phyloP scores from a whole-genome alignment of 108 stramenopile genomes.

The Skeletonema costatum region DNA sequence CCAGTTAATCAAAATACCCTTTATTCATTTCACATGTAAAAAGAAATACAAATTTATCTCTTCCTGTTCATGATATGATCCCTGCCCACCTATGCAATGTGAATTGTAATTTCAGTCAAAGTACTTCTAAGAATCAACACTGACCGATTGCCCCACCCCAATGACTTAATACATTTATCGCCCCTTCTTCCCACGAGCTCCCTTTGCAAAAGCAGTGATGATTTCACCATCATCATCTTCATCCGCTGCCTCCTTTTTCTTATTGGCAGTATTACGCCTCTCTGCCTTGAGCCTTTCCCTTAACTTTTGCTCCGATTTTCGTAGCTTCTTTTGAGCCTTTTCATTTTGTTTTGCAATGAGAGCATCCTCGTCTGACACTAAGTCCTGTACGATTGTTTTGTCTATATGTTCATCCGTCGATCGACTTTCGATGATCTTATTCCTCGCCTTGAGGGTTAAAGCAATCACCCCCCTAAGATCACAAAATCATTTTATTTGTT shows the following conservation, averaged over 20 bases:
- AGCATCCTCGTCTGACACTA: conserved; percentile 48
- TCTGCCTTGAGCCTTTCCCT: conserved; percentile 47
- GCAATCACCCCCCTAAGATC: conserved; percentile 14
- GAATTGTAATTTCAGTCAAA: neutral
- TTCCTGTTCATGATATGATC: neutral
- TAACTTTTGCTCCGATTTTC: conserved; percentile 44
- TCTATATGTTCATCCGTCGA: conserved; percentile 51
- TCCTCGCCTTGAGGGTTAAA: conserved; percentile 24
- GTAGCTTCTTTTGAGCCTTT: conserved; percentile 43
- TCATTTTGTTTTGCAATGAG: conserved; percentile 35
- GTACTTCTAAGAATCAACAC: neutral
- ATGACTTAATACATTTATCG: neutral
- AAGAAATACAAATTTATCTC: neutral
- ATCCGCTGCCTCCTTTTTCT: conserved; percentile 8
- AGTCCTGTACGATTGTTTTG: conserved; percentile 43
- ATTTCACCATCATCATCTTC: conserved; percentile 41
- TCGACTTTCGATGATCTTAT: conserved; percentile 44
- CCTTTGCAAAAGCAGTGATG: conserved; percentile 37
- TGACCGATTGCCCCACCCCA: neutral
- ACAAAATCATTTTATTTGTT: neutral
- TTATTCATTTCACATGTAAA: neutral
- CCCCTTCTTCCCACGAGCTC: conserved; percentile 29
- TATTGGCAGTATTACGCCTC: conserved; percentile 22
- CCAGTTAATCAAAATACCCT: neutral
- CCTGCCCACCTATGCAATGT: neutral